phyloP scores from a whole-genome alignment of 352 stramenopile species.

The Phytophthora vignae region DNA sequence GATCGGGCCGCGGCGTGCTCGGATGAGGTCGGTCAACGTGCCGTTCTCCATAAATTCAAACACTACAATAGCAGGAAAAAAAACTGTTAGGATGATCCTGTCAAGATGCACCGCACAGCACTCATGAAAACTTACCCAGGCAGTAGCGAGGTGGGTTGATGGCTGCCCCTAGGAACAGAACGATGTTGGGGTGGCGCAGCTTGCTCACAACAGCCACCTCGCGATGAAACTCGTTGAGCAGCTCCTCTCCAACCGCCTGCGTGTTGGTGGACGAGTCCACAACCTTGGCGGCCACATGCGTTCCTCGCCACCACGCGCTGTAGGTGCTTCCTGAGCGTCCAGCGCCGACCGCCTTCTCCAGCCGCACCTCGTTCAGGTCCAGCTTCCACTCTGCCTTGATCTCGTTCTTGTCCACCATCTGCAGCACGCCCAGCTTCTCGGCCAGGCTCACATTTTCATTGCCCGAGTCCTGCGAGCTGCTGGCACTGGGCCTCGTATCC shows the following conservation, averaged over 20 bases:
- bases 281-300: conserved; percentile 81
- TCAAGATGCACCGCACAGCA: neutral
- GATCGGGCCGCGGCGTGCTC: conserved; percentile 62
- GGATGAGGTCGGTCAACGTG: conserved; percentile 87
- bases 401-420: conserved; percentile 89
- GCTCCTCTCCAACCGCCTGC: conserved; percentile 67
- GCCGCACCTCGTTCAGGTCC: conserved; percentile 72
- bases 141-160: conserved; percentile 85
- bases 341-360: conserved; percentile 73
- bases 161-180: conserved; percentile 84
- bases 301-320: conserved; percentile 82
- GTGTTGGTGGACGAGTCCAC: conserved; percentile 81
- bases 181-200: conserved; percentile 87
- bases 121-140: conserved; percentile 53
- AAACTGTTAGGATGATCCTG: neutral
- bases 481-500: conserved; percentile 27
- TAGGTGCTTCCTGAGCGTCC: conserved; percentile 85
- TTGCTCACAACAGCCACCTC: conserved; percentile 89
- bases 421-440: conserved; percentile 74
- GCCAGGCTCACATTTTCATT: conserved; percentile 53
- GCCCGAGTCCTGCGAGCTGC: conserved; percentile 24
- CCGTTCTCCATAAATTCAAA: conserved; percentile 92
- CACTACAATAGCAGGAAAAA: conserved; percentile 38
- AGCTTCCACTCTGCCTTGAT: conserved; percentile 88
- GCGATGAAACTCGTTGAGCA: conserved; percentile 89